Percentiles rank a stretch among this genome's conserved stretches.
These are phyloP conservation scores for Zygnema circumcarinatum DNA, from an alignment of 139 green algal genomes.

Conservation along the genomic window DNA sequence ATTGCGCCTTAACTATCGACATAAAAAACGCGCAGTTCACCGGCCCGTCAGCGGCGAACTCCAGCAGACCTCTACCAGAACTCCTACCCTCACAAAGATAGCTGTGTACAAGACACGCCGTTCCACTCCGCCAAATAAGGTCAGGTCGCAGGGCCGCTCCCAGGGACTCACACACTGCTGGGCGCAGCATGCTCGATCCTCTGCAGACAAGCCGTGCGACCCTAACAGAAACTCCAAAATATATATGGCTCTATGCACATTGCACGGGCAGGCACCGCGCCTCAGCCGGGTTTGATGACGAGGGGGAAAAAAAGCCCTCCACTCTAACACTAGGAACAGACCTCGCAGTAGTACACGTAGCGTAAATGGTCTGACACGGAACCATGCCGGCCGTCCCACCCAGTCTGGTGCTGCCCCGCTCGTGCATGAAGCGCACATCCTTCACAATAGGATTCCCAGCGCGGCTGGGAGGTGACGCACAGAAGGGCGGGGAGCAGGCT, in stretches of 20 bases:
- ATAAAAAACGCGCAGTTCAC: neutral
- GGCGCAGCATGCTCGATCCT: neutral
- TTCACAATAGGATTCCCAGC: neutral
- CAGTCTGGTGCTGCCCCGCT: neutral
- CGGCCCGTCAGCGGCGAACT: neutral
- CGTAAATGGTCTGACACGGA: neutral
- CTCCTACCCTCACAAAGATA: neutral
- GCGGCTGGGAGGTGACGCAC: neutral
- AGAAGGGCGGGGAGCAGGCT: neutral
- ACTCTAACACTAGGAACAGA: neutral
- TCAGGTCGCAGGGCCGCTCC: neutral
- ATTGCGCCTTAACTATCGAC: neutral
- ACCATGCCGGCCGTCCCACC: neutral
- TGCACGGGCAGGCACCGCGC: neutral
- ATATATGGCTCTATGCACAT: neutral
- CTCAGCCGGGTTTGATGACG: neutral
- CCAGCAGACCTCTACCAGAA: neutral
- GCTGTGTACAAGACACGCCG: neutral
- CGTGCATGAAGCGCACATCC: neutral
- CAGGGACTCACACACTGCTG: neutral
- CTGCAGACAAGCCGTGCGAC: neutral
- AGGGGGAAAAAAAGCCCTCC: neutral
- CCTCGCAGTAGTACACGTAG: neutral
- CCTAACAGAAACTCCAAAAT: neutral
- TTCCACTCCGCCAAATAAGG: neutral